A percentile compares a stretch with the other conserved stretches of the same genome.
Conservation (phyloP, 2,329 filamentous ascomycete genomes). For the Xylaria digitata region DNA sequence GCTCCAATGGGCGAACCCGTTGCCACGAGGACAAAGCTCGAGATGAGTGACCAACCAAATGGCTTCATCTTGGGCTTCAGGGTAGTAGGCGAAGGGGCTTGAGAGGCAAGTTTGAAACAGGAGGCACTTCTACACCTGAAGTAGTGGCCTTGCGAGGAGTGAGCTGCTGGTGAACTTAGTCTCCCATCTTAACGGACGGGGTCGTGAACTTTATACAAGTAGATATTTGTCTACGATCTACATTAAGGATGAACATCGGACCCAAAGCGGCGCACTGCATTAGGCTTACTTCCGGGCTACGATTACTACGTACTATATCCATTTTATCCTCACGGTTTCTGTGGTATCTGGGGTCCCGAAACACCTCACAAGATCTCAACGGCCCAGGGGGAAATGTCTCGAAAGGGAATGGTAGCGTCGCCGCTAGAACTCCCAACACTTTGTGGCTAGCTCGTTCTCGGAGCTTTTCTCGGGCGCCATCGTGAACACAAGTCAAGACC, state of each 20-base stretch:
- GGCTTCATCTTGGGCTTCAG: constrained; percentile 45
- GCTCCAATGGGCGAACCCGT: constrained; percentile 40
- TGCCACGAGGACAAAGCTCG: constrained; percentile 43
- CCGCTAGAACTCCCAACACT: not conserved
- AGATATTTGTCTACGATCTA: constrained; percentile 8
- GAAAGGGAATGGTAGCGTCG: constrained; percentile 27
- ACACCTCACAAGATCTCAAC: constrained; percentile 20
- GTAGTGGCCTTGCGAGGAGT: not conserved
- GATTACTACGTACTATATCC: not conserved
- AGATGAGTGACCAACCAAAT: constrained; percentile 45
- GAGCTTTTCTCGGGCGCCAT: constrained; percentile 23
- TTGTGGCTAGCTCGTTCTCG: constrained; percentile 12
- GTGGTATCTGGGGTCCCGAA: constrained; percentile 1
- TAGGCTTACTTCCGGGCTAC: not conserved
- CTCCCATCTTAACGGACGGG: not conserved
- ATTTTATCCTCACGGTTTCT: not conserved
- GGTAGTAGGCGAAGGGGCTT: not conserved
- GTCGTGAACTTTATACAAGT: constrained; percentile 29
- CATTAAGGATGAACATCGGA: constrained; percentile 3
- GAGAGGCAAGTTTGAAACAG: not conserved
- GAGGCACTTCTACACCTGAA: constrained; percentile 18
- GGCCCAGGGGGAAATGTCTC: constrained; percentile 20
- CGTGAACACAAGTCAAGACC: not conserved
- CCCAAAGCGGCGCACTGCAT: constrained; percentile 5
- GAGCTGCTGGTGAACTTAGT: constrained; percentile 6